A percentile compares a stretch with the other conserved stretches of the same genome.
These are phyloP conservation scores for Trapa bicornis DNA, from an alignment of 345 rosid genomes.

Conservation along the genomic window DNA sequence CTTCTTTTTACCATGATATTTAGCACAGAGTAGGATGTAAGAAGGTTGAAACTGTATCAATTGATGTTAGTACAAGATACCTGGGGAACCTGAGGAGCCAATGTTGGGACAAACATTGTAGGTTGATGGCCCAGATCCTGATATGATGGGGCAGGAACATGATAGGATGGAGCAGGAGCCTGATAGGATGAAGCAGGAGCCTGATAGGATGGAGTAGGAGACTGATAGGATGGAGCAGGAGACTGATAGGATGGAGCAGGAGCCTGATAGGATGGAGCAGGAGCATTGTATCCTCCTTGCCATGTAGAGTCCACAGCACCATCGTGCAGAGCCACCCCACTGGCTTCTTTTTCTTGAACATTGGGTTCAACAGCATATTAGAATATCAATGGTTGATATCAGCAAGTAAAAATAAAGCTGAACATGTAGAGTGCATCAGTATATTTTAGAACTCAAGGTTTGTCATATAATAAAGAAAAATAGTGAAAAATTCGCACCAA, in stretches of 20 bases:
- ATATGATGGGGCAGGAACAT: constrained; percentile 23
- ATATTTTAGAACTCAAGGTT: background rate
- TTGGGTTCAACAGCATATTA: background rate
- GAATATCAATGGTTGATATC: background rate
- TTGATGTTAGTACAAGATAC: constrained; percentile 19
- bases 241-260: constrained; percentile 23
- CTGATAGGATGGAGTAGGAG: constrained; percentile 3
- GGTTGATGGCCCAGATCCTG: constrained; percentile 20
- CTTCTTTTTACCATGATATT: background rate
- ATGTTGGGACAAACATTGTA: constrained; percentile 62
- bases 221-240: constrained; percentile 17
- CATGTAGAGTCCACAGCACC: constrained; percentile 34
- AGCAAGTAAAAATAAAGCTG: background rate
- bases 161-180: constrained; percentile 17
- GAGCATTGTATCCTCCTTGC: constrained; percentile 32
- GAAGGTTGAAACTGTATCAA: background rate
- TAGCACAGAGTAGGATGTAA: background rate
- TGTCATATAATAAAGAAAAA: background rate
- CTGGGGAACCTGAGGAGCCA: constrained; percentile 45
- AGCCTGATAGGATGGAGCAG: constrained; percentile 15
- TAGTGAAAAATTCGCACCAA: background rate
- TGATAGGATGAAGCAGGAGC: constrained; percentile 7
- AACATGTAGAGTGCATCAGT: background rate
- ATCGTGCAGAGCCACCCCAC: constrained; percentile 21
- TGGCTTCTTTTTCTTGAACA: constrained; percentile 46